Conservation (phyloP, 306 rosid species). For the Lathyrus oleraceus region DNA sequence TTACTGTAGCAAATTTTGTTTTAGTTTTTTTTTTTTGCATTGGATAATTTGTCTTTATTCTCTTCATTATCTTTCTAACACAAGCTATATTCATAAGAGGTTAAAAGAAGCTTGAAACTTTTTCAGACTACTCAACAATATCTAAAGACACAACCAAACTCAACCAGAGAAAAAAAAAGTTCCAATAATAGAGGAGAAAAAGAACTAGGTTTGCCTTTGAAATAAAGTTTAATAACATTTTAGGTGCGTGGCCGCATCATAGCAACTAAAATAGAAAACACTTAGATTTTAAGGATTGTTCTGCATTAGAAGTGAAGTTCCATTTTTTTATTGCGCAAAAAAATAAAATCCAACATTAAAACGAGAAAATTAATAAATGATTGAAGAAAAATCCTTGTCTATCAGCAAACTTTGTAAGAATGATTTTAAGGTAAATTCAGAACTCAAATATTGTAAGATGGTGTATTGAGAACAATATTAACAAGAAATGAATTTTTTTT, state of each 20-base stretch:
- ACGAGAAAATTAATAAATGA: no score
- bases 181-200: neutral
- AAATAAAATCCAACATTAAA: no score
- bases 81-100: neutral
- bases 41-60: neutral
- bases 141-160: neutral
- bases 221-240: no score
- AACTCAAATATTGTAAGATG: no score
- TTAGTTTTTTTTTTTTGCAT: neutral
- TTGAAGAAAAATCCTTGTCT: no score
- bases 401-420: no score
- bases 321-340: no score
- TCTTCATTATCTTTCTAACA: neutral
- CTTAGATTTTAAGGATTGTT: no score
- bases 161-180: neutral
- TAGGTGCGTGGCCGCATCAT: neutral
- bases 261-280: neutral
- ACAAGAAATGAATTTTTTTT: no score
- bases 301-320: no score
- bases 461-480: no score
- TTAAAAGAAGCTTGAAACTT: neutral
- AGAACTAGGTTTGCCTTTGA: neutral
- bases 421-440: no score
- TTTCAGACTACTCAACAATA: neutral
- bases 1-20: neutral